phyloP scores from a whole-genome alignment of 2,329 filamentous ascomycete species.

The Penicillium sp. region DNA sequence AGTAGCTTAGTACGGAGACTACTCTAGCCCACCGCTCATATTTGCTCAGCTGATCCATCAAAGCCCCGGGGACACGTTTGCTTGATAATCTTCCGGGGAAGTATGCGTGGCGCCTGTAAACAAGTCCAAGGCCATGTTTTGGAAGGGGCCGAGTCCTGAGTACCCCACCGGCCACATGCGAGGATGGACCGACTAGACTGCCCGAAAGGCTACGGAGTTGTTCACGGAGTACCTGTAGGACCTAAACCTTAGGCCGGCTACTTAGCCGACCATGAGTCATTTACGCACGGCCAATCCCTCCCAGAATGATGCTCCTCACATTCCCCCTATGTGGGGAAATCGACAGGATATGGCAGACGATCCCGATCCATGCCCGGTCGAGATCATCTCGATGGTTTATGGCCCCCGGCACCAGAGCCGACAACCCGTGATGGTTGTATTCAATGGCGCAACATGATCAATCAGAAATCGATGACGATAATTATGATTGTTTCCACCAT shows the following conservation, averaged over 20 bases:
- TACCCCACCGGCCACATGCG: conserved; percentile 16
- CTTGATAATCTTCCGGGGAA: conserved; percentile 18
- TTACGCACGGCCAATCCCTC: conserved; percentile 6
- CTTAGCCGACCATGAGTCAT: conserved; percentile 23
- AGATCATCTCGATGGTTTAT: conserved; percentile 1
- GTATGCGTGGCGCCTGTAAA: neutral
- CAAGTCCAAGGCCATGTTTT: neutral
- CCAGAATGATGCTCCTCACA: conserved; percentile 10
- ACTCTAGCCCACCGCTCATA: neutral
- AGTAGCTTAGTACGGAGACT: neutral
- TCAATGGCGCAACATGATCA: neutral
- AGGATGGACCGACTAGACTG: neutral
- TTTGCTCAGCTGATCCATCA: conserved; percentile 14
- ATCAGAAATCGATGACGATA: neutral
- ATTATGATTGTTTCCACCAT: neutral
- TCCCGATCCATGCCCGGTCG: neutral
- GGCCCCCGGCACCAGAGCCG: conserved; percentile 12
- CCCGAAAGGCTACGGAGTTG: conserved; percentile 3
- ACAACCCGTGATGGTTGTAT: conserved; percentile 3
- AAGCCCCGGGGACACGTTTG: conserved; percentile 1
- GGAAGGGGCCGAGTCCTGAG: neutral
- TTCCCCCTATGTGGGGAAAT: neutral
- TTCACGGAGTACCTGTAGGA: neutral
- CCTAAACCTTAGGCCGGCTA: neutral
- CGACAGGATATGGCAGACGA: neutral